Base-by-base conservation (phyloP, 768 basidiomycete species). In the Phanerochaete sordida region DNA sequence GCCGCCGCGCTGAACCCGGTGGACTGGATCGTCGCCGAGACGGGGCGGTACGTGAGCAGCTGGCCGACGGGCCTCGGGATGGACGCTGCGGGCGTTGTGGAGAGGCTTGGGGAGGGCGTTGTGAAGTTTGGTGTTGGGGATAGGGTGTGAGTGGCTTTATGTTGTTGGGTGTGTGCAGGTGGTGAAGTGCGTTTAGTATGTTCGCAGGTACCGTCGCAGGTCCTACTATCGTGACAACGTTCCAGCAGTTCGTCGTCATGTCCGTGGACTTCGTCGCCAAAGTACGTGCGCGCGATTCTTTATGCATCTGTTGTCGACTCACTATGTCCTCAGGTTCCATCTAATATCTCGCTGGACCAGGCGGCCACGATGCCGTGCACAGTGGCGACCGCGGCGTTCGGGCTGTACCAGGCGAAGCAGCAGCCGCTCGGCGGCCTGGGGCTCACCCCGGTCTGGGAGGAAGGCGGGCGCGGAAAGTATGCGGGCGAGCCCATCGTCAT, bases 1-100 rank as follows among this genome's bases (percentile, higher is more conserved):
- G 73, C 83, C 3, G 75, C 80, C 0, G 76, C 79, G 1, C 69
- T 84, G 51, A 84, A 84, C 61, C 84, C 84, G 1, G 74, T 77
- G 15, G 84, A 85, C 60, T 81, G 80, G 68, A 82, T 81, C 65
- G 73, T 82, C 27, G 79, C 79, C 57, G 75, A 69, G 49, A 50
- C 23, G 19, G 57, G 58, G 49, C 11, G 23, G 1, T 71, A 74
- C 53, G 49, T 77, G 19, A 62, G 74, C 3, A 48, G 59, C 1
- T 80, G 63, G 60, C 77, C 76, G 15, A 65, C 35, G 37, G 27
- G 61, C 13, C 28, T 57, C 3, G 62, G 65, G 2, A 12, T 31
- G 7, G 60, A 65, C 50, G 59, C 46, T 24, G 72, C 78, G 0
- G 79, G 80, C 1, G 62, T 67, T 11, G 75, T 81, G 23, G 71